Evolutionary conservation across 2,329 filamentous ascomycete genomes (phyloP), one percentile per base, ranked within the genome.

Genomic region (Juglanconis sp.): DNA sequence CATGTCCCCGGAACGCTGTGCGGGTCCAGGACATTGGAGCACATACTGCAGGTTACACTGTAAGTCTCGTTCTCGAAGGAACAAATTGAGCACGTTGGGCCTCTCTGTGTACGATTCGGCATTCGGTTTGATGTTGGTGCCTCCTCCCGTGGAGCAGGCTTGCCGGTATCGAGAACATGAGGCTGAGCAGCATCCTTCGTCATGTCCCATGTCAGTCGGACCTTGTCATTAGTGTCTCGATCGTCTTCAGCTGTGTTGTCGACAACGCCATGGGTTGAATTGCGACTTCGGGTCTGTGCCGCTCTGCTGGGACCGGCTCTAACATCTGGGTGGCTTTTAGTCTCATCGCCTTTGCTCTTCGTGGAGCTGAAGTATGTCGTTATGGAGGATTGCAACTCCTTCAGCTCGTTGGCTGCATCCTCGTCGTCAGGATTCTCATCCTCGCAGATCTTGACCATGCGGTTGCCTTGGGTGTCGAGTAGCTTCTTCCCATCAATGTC

Each of bases 401-500:
- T 78, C 66, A 91, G 76, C 72, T 96, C 89, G 35, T 82, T 79
- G 67, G 82, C 78, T 3, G 78, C 81, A 67, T 85, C 78, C 17
- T 79, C 75, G 57, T 88, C 85, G 42, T 83, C 79, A 3, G 68
- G 68, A 42, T 80, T 69, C 79, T 91, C 88, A 49, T 89, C 88
- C 63, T 87, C 88, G 69, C 91, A 95, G 1, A 95, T 85, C 66
- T 85, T 89, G 63, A 94, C 76, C 79, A 96, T 80, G 11, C 83
- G 81, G 24, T 82, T 79, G 0, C 89, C 91, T 56, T 88, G 83
- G 8, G 78, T 77, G 68, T 93, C 90, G 30, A 88, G 73, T 50
- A 93, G 76, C 62, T 77, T 81, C 56, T 78, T 82, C 1, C 89
- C 88, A 66, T 91, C 79, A 15, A 87, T 76, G 71, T 92, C 88